A percentile compares a stretch with the other conserved stretches of the same genome.
phyloP scores from a whole-genome alignment of 257 asterid genomes.

The Lycium ferocissimum region DNA sequence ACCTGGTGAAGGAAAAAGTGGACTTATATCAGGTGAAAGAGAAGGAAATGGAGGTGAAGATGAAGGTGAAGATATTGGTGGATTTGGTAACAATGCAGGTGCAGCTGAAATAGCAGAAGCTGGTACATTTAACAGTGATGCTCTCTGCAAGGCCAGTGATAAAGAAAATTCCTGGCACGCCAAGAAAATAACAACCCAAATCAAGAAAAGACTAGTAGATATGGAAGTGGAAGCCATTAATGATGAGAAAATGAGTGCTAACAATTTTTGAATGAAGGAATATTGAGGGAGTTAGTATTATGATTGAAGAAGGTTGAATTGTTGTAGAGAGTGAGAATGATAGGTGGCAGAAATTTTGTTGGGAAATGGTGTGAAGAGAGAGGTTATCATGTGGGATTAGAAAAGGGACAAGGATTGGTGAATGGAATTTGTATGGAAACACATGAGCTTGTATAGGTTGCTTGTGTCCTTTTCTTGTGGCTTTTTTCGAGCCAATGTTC shows the following conservation, averaged over 20 bases:
- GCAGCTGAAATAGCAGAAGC: constrained; percentile 85
- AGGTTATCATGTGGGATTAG: constrained; percentile 44
- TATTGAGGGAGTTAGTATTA: not conserved
- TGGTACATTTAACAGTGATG: constrained; percentile 41
- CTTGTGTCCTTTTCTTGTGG: constrained; percentile 66
- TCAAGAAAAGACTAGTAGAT: constrained; percentile 32
- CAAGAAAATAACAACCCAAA: constrained; percentile 38
- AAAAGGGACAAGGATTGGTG: constrained; percentile 61
- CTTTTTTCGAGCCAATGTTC: constrained; percentile 35
- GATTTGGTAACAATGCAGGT: constrained; percentile 71
- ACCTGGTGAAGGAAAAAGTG: constrained; percentile 79
- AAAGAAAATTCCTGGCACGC: not conserved
- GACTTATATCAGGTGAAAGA: constrained; percentile 76
- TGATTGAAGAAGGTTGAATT: constrained; percentile 17
- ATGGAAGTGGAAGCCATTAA: constrained; percentile 53
- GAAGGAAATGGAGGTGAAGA: constrained; percentile 53
- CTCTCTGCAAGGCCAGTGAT: constrained; percentile 28
- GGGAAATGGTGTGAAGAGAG: constrained; percentile 34
- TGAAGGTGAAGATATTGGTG: constrained; percentile 59
- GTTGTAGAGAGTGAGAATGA: constrained; percentile 30
- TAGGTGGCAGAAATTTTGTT: constrained; percentile 33
- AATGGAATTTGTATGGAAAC: constrained; percentile 46
- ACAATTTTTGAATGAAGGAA: not conserved
- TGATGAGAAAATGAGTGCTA: not conserved
- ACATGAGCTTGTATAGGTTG: constrained; percentile 62